These are phyloP conservation scores for Chamaecyparis obtusa DNA, from an alignment of 75 land plant genomes.

Conservation along the genomic window DNA sequence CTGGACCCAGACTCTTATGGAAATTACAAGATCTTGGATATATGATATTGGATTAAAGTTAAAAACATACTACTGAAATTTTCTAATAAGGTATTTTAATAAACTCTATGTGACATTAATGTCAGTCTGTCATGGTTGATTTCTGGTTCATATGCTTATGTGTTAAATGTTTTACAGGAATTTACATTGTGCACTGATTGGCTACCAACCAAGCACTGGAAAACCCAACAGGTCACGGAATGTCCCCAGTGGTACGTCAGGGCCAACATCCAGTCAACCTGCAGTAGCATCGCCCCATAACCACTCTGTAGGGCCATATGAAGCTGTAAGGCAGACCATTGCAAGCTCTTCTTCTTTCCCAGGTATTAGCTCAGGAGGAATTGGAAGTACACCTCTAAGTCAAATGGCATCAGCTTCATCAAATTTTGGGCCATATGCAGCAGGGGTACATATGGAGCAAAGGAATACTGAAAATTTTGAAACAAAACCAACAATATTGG, in stretches of 20 bases:
- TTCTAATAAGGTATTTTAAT: background rate
- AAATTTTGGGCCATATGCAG: constrained; percentile 2
- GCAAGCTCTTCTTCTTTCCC: background rate
- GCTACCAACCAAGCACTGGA: constrained; percentile 1
- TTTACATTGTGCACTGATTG: constrained; percentile 13
- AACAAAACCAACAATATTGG: background rate
- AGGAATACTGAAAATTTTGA: background rate
- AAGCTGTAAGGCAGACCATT: background rate
- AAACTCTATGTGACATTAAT: background rate
- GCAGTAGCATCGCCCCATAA: background rate
- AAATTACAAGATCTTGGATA: background rate
- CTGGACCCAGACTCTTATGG: background rate
- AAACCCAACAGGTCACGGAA: constrained; percentile 2
- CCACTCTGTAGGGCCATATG: background rate
- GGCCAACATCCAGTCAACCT: background rate
- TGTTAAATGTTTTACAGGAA: background rate
- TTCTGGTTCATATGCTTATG: background rate
- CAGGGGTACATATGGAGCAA: background rate
- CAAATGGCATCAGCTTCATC: constrained; percentile 3
- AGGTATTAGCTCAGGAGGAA: background rate
- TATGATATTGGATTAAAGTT: background rate
- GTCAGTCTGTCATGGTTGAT: background rate
- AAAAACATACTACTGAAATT: background rate
- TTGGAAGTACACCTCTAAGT: constrained; percentile 4
- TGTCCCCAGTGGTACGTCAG: background rate